Conservation (phyloP, 2,329 filamentous ascomycete genomes). For the Raffaelea albimanens region DNA sequence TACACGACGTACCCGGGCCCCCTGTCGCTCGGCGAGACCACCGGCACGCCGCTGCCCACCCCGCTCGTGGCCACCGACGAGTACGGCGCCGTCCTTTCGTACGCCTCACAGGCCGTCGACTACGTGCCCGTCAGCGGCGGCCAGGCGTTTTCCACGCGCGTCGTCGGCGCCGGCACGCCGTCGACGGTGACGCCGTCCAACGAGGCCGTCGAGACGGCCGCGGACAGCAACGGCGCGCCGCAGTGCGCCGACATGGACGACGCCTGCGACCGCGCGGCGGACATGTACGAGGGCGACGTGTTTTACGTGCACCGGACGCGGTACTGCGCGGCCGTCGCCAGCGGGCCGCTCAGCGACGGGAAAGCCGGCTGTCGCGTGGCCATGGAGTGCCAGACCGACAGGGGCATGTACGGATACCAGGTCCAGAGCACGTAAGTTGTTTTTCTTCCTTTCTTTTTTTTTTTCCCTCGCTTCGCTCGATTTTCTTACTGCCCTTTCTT, state of each 20-base stretch:
- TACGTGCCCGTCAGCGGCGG: neutral
- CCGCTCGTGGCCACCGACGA: neutral
- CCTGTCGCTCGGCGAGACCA: neutral
- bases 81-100: neutral
- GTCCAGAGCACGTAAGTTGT: too few relatives aligned
- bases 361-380: too few relatives aligned
- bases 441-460: neutral
- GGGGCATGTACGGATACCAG: too few relatives aligned
- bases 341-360: too few relatives aligned
- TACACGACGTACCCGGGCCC: neutral
- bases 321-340: too few relatives aligned
- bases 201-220: neutral
- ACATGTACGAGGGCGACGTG: neutral
- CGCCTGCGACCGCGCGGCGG: neutral
- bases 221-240: neutral
- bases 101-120: neutral
- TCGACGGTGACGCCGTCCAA: neutral
- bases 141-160: neutral
- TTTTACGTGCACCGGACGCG: too few relatives aligned
- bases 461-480: neutral
- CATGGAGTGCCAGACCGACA: too few relatives aligned
- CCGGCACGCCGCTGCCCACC: neutral
- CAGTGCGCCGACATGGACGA: neutral
- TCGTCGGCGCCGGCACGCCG: neutral
- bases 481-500: neutral